phyloP scores from a whole-genome alignment of 495 filamentous ascomycete species.

The Neurospora discreta region DNA sequence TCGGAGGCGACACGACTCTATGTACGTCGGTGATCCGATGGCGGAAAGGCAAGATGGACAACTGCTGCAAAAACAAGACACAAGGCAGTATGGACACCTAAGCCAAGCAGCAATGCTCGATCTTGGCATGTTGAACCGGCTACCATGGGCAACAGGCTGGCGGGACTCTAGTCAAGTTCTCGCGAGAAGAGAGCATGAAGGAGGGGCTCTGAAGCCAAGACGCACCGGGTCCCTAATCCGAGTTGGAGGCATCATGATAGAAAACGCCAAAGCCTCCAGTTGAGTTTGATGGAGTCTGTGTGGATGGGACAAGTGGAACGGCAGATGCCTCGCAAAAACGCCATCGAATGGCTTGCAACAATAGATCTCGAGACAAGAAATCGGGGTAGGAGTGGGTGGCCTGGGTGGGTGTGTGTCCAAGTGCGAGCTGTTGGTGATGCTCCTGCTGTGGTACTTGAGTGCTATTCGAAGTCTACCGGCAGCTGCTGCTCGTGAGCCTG shows the following conservation, averaged over 20 bases:
- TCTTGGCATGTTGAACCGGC: background rate
- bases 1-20: background rate
- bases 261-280: background rate
- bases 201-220: background rate
- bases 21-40: background rate
- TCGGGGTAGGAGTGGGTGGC: background rate
- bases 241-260: background rate
- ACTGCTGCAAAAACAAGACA: background rate
- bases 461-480: background rate
- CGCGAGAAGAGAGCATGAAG: background rate
- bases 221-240: background rate
- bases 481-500: slow-evolving; percentile 4
- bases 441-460: background rate
- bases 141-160: background rate
- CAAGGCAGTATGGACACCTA: background rate
- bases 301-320: background rate
- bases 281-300: background rate
- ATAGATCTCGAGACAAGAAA: background rate
- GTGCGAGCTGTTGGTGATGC: background rate
- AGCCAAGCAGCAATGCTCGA: background rate
- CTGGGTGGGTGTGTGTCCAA: background rate
- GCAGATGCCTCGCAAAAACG: background rate
- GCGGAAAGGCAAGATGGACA: background rate
- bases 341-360: background rate
- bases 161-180: background rate